Base-by-base conservation (phyloP, 192 early-diverging fungal genomes). In the Gonapodya sp. region DNA sequence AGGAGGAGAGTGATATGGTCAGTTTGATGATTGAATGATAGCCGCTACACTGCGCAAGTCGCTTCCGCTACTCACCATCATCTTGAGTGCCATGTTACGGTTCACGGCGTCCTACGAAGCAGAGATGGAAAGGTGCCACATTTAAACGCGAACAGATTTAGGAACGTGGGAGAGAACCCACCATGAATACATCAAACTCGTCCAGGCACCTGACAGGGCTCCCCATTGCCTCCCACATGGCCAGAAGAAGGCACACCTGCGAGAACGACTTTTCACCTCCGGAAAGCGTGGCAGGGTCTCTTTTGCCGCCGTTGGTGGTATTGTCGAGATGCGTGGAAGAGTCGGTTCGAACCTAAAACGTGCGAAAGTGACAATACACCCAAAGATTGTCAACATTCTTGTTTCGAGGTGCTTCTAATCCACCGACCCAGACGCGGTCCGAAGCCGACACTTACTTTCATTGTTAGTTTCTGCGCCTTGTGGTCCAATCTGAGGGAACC, bases 141-240 rank as follows among this genome's bases (percentile, higher is more conserved):
- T 87, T 83, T 1, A 97, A 90, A 84, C 98, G 97, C n/a, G 96
- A 96, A 0, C 95, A 94, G 84, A 98, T 97, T 88, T 89, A 36
- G 16, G 46, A 31, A 35, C 0, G n/a, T n/a, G 72, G 31, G 8
- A 64, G 31, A 33, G 1, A 34, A 80, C 79, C 24, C 64, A 89
- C 89, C 96, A 96, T 97, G 82, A 96, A 99, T 31, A 99, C 96
- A 84, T 98, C 98, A 90, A 97, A 99, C 89, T 99, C 98, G 83
- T 99, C 98, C 82, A 99, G 86, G 31, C 93, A 93, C n/a, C 97
- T 89, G 77, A 99, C 93, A 1, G 96, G 95, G 64, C 93, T 92
- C 34, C 91, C 89, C 90, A 99, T 96, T 8, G 90, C 87, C 73
- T 97, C 94, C 98, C 98, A 99, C 31, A 99, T 87, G 1, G 96